Evolutionary conservation across 2,329 filamentous ascomycete genomes (phyloP).

Genomic region (Aspergillus sergii): DNA sequence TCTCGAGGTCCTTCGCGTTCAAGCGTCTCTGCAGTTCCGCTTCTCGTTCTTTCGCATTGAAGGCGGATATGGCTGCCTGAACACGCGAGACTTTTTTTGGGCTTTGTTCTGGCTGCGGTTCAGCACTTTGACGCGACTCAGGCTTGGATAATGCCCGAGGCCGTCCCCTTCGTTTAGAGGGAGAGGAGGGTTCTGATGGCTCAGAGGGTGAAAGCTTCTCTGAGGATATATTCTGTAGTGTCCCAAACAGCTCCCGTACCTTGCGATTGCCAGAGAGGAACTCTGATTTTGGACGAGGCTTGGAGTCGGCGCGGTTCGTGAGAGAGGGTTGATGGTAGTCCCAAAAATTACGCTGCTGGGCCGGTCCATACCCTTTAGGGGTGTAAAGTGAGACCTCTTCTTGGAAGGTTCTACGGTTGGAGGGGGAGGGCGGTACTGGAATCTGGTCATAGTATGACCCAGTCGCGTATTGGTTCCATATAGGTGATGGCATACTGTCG

Average conservation of each 20-base stretch:
- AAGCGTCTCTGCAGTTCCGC: conserved; percentile 47
- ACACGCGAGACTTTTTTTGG: conserved; percentile 58
- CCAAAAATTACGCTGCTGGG: conserved; percentile 64
- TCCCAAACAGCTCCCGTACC: conserved; percentile 37
- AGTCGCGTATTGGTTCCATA: conserved; percentile 74
- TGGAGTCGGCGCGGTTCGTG: conserved; percentile 40
- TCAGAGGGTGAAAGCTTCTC: conserved; percentile 23
- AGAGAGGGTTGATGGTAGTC: conserved; percentile 53
- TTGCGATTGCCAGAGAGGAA: conserved; percentile 47
- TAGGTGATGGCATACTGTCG: conserved; percentile 63
- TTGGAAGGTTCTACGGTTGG: conserved; percentile 49
- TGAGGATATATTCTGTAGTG: conserved; percentile 29
- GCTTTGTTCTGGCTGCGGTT: conserved; percentile 33
- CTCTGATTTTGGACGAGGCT: conserved; percentile 56
- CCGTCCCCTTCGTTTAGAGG: conserved; percentile 21
- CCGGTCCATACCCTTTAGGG: conserved; percentile 61
- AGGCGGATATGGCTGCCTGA: conserved; percentile 65
- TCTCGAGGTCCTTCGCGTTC: conserved; percentile 60
- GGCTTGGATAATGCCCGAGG: conserved; percentile 35
- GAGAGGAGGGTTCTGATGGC: conserved; percentile 16
- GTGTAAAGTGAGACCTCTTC: conserved; percentile 63
- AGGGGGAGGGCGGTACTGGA: conserved; percentile 46
- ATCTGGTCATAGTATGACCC: conserved; percentile 36
- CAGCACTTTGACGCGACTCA: conserved; percentile 33
- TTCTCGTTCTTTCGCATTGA: conserved; percentile 59